Conservation (phyloP, 139 green algal genomes). For the Picochlorum sp. region DNA sequence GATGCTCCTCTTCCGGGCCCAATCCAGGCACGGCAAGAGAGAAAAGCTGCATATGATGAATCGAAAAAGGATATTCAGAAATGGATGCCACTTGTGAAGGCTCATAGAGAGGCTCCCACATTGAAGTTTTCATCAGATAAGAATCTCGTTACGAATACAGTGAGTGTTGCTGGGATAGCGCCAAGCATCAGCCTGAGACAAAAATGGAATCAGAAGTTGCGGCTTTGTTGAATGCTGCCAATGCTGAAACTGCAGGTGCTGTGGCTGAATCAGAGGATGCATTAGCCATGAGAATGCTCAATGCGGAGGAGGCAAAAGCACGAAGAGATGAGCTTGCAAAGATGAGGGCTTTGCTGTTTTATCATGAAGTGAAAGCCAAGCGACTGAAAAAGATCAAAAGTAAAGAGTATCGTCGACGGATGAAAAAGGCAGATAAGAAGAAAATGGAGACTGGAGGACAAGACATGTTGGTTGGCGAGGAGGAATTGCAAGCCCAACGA, state of each 20-base stretch:
- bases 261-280: slow-evolving; percentile 62
- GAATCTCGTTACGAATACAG: slow-evolving; percentile 11
- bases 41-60: slow-evolving; percentile 79
- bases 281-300: slow-evolving; percentile 61
- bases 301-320: slow-evolving; percentile 65
- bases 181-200: slow-evolving; percentile 48
- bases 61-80: slow-evolving; percentile 72
- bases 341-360: slow-evolving; percentile 82
- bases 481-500: slow-evolving; percentile 14
- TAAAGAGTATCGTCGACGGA: slow-evolving; percentile 54
- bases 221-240: slow-evolving; percentile 61
- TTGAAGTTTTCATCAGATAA: slow-evolving; percentile 57
- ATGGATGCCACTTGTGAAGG: slow-evolving; percentile 88
- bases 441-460: slow-evolving; percentile 15
- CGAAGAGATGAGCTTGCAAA: slow-evolving; percentile 60
- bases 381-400: slow-evolving; percentile 82
- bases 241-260: slow-evolving; percentile 34
- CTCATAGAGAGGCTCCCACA: slow-evolving; percentile 85
- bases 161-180: slow-evolving; percentile 52
- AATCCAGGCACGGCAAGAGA: slow-evolving; percentile 55
- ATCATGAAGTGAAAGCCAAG: slow-evolving; percentile 83
- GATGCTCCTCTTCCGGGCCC: slow-evolving; percentile 48
- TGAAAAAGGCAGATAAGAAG: slow-evolving; percentile 38
- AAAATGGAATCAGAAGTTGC: slow-evolving; percentile 82
- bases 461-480: slow-evolving; percentile 22